These are phyloP conservation scores for Beta vulgaris DNA, from an alignment of 148 eudicot genomes.

Conservation along the genomic window DNA sequence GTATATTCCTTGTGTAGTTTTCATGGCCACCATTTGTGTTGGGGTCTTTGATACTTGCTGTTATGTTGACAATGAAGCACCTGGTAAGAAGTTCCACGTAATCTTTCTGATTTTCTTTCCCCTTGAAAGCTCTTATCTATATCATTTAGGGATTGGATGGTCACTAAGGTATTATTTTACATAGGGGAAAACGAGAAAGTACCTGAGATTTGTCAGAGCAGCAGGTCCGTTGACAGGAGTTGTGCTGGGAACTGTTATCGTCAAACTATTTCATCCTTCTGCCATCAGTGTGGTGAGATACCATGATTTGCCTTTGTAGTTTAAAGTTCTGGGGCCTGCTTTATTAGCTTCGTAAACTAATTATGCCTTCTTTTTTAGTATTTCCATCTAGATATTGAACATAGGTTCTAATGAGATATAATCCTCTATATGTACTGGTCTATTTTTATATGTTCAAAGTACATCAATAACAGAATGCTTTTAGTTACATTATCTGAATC, in stretches of 20 bases:
- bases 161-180: slow-evolving; percentile 13
- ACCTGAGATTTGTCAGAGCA: slow-evolving; percentile 74
- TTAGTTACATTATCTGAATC: not conserved
- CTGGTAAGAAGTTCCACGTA: slow-evolving; percentile 48
- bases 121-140: not conserved
- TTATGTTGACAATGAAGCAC: slow-evolving; percentile 84
- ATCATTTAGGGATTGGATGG: not conserved
- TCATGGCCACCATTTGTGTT: slow-evolving; percentile 89
- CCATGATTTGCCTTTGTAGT: slow-evolving; percentile 11
- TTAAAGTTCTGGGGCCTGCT: not conserved
- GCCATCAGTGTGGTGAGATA: slow-evolving; percentile 87
- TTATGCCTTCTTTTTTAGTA: not conserved
- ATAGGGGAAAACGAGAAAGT: slow-evolving; percentile 84
- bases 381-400: not conserved
- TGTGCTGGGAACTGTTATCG: slow-evolving; percentile 78
- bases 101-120: not conserved
- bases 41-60: slow-evolving; percentile 77
- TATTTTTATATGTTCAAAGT: not conserved
- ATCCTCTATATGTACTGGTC: not conserved
- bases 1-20: slow-evolving; percentile 56
- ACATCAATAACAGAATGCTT: not conserved
- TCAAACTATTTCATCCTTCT: slow-evolving; percentile 76
- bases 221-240: slow-evolving; percentile 96
- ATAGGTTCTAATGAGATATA: not conserved
- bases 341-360: not conserved